Evolutionary conservation across 169 alveolate species (phyloP).

Genomic region (Amoebophrya sp.): DNA sequence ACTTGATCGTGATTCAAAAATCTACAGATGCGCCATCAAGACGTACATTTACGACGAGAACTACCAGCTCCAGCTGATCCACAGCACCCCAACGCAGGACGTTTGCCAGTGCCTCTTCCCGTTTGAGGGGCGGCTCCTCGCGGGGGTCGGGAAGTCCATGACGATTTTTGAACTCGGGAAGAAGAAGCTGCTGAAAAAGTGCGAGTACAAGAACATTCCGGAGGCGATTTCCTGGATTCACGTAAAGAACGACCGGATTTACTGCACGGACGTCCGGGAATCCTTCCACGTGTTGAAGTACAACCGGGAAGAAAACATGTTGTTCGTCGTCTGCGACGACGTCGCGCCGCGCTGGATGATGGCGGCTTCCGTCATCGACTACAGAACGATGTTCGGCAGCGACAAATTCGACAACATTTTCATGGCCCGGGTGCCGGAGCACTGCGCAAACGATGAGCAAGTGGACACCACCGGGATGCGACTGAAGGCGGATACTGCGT

Average conservation of each 20-base stretch:
- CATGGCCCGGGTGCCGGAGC: constrained; percentile 53
- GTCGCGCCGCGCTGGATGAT: constrained; percentile 72
- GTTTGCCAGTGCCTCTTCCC: constrained; percentile 77
- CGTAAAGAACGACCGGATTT: constrained; percentile 67
- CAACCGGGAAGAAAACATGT: constrained; percentile 60
- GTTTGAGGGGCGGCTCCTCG: constrained; percentile 82
- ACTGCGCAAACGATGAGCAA: constrained; percentile 41
- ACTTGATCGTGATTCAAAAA: neutral
- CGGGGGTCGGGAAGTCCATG: constrained; percentile 76
- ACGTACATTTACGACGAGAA: constrained; percentile 56
- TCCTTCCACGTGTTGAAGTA: constrained; percentile 83
- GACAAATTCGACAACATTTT: constrained; percentile 89
- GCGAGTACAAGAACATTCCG: constrained; percentile 50
- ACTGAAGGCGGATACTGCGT: constrained; percentile 48
- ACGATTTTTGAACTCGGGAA: constrained; percentile 94
- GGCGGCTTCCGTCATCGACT: constrained; percentile 85
- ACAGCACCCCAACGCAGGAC: constrained; percentile 76
- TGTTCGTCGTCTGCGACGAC: constrained; percentile 51
- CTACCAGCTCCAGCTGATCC: constrained; percentile 53
- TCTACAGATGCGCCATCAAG: constrained; percentile 51
- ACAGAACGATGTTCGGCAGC: constrained; percentile 65
- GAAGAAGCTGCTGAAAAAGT: constrained; percentile 49
- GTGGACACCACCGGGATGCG: constrained; percentile 47
- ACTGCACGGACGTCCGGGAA: constrained; percentile 88
- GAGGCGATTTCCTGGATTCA: constrained; percentile 44